Base-by-base conservation (phyloP, 106 monocot species). In the Hemerocallis citrina region DNA sequence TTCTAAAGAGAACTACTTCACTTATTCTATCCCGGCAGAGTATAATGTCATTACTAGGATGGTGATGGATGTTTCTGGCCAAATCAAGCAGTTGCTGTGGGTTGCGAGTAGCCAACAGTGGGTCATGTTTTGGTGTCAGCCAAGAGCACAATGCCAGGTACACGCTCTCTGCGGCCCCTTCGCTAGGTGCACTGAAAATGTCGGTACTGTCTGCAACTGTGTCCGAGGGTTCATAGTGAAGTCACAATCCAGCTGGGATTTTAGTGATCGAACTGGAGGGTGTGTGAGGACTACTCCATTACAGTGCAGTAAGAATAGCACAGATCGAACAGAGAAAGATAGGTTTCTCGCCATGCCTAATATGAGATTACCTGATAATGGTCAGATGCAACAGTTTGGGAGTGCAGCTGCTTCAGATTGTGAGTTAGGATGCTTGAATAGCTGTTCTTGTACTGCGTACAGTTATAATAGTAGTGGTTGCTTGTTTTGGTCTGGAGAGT, bases 41-140 rank as follows among this genome's bases (percentile, higher is more conserved):
- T 49, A 49, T 21, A 0, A 34, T 11, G 4, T 66, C 38, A 54
- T 54, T 14, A 52, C 52, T 5, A 32, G 66, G 66, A 52, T 66
- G 38, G 40, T 55, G 22, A 66, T 66, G 52, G 66, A 66, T 39
- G 23, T 52, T 25, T 66, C 66, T 6, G 66, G 80, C 3, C 74
- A 75, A 37, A 80, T 80, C 41, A 59, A 75, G 75, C 70, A 70
- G 50, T 31, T 59, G 38, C 47, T 56, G 6, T 81, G 81, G 81
- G 7, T 68, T 12, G n/a, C 63, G n/a, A 17, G 7, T 49, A 54
- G 54, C 40, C 7, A 7, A 3, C 5, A 24, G 24, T 75, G 71
- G 75, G 59, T 21, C 8, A 27, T 75, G 19, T n/a, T n/a, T n/a
- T n/a, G 80, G 75, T 65, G 65, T 0, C 68, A 73, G 29, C 82